Percentiles rank a stretch among this genome's conserved stretches.
phyloP scores from a whole-genome alignment of 345 rosid species.

The Euphorbia peplus region DNA sequence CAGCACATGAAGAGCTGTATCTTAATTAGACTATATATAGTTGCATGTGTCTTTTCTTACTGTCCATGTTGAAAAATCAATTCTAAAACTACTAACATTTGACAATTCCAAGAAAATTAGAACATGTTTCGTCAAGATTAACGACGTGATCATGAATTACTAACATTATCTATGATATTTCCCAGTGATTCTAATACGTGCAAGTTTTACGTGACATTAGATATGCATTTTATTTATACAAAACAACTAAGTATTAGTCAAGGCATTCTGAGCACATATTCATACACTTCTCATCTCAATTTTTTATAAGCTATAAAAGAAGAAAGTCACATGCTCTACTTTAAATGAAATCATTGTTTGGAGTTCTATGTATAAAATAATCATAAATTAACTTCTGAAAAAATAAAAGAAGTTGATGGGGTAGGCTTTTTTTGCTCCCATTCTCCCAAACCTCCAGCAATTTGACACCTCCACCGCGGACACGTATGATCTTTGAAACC shows the following conservation, averaged over 20 bases:
- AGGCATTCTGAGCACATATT: too few relatives aligned
- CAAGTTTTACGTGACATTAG: constrained; percentile 2
- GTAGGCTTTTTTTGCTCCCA: not conserved
- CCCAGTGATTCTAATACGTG: not conserved
- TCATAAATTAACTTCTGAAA: too few relatives aligned
- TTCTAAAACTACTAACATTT: not conserved
- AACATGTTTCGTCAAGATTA: not conserved
- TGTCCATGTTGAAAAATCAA: not conserved
- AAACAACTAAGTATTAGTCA: not conserved
- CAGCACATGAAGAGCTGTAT: not conserved
- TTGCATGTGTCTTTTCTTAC: constrained; percentile 2
- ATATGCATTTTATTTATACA: not conserved
- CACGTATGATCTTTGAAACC: constrained; percentile 22
- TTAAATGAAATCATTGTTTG: too few relatives aligned
- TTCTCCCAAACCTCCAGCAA: not conserved
- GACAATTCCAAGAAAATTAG: not conserved
- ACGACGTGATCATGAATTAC: not conserved
- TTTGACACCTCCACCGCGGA: not conserved
- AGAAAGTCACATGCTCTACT: too few relatives aligned
- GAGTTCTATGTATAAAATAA: too few relatives aligned
- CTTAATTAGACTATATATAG: not conserved
- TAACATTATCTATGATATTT: too few relatives aligned
- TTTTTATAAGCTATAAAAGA: too few relatives aligned
- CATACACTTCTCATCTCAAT: too few relatives aligned
- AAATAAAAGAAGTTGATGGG: not conserved